phyloP scores from a whole-genome alignment of 306 rosid species.

The Fragaria iinumae region DNA sequence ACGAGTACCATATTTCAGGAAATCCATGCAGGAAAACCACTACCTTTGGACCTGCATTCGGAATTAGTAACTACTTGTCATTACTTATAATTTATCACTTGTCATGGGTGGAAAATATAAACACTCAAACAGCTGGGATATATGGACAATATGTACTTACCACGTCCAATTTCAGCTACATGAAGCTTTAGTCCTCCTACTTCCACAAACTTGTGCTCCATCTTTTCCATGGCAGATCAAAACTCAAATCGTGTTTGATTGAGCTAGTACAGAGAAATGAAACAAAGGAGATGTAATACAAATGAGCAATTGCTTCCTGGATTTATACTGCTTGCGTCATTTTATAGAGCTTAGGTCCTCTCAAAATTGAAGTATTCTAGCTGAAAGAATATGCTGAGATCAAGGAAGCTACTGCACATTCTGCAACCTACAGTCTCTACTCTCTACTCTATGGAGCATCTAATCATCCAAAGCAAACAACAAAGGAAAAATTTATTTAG shows the following conservation, averaged over 20 bases:
- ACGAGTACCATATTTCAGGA: constrained; percentile 81
- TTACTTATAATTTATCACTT: neutral
- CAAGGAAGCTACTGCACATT: neutral
- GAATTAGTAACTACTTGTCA: neutral
- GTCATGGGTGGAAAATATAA: neutral
- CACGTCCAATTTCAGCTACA: constrained; percentile 61
- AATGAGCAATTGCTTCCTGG: neutral
- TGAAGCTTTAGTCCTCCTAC: constrained; percentile 66
- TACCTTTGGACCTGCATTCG: constrained; percentile 47
- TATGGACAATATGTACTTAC: constrained; percentile 5
- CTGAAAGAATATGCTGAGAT: neutral
- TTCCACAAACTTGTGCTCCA: constrained; percentile 50
- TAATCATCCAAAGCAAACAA: neutral
- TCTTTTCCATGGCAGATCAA: constrained; percentile 48
- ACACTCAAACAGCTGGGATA: neutral
- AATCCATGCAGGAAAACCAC: constrained; percentile 78
- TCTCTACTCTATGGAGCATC: neutral
- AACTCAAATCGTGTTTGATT: neutral
- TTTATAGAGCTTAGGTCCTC: neutral
- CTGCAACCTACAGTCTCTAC: neutral
- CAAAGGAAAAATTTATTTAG: neutral
- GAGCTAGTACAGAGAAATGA: neutral
- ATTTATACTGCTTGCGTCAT: neutral
- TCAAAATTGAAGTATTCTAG: neutral
- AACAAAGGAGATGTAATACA: neutral